A percentile compares a stretch with the other conserved stretches of the same genome.
Conservation (phyloP, 495 filamentous ascomycete genomes). For the Bombardia bombarda region DNA sequence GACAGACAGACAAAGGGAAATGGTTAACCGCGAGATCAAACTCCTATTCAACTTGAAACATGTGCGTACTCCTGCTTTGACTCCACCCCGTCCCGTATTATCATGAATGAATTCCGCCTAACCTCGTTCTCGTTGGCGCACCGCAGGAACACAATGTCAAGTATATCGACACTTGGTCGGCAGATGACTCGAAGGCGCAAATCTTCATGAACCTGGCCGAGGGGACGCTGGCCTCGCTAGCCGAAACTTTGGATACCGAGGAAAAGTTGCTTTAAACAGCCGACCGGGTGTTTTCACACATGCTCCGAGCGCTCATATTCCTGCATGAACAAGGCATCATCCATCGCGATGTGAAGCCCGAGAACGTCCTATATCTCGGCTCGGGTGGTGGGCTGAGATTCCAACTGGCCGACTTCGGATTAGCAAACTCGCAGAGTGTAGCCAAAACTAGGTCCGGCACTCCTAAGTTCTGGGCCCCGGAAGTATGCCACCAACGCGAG, state of each 20-base stretch:
- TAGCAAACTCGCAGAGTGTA: conserved; percentile 16
- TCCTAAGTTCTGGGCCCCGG: conserved; percentile 25
- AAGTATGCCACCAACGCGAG: conserved; percentile 12
- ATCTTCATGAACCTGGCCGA: conserved; percentile 28
- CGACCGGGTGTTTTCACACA: conserved; percentile 21
- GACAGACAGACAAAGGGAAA: too few species aligned
- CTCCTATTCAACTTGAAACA: too few species aligned
- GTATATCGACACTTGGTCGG: too few species aligned
- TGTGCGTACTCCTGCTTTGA: too few species aligned
- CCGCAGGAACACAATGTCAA: too few species aligned
- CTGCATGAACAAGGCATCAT: conserved; percentile 49
- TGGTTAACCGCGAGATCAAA: too few species aligned
- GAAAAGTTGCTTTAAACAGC: conserved; percentile 1
- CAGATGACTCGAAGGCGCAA: too few species aligned
- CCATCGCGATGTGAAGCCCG: conserved; percentile 73
- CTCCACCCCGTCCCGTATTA: too few species aligned
- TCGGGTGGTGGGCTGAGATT: conserved; percentile 15
- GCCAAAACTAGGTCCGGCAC: conserved; percentile 21
- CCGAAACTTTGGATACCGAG: neutral
- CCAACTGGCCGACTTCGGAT: conserved; percentile 28
- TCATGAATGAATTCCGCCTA: too few species aligned
- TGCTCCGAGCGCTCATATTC: conserved; percentile 26
- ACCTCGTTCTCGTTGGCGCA: too few species aligned
- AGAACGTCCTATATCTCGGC: conserved; percentile 54
- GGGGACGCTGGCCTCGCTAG: conserved; percentile 20